phyloP scores from a whole-genome alignment of 805 yeast genomes.

The Naumovozyma dairenensis region DNA sequence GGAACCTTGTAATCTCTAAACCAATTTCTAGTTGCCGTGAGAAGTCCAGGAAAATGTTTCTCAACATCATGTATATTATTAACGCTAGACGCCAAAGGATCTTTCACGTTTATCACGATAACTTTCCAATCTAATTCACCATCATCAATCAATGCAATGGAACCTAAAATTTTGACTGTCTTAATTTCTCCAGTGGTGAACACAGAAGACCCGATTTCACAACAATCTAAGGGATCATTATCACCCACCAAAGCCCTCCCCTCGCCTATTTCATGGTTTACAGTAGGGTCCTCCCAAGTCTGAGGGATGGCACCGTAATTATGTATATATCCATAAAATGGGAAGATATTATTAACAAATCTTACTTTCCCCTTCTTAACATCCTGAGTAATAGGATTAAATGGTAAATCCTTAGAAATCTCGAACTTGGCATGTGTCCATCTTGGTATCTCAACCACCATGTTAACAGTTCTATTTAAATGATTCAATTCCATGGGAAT shows the following conservation, averaged over 20 bases:
- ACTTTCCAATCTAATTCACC: constrained; percentile 97
- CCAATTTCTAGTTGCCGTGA: constrained; percentile 65
- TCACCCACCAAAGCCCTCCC: constrained; percentile 54
- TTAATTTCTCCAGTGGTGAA: constrained; percentile 54
- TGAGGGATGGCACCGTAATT: constrained; percentile 87
- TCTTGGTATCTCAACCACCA: constrained; percentile 70
- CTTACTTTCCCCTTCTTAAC: constrained; percentile 64
- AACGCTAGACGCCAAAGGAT: constrained; percentile 52
- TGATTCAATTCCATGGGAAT: constrained; percentile 43
- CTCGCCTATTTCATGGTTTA: background rate
- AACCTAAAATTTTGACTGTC: constrained; percentile 62
- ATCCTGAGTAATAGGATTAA: constrained; percentile 79
- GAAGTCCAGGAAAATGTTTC: constrained; percentile 55
- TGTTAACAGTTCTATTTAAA: constrained; percentile 37
- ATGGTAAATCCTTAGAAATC: constrained; percentile 44
- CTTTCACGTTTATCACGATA: constrained; percentile 57
- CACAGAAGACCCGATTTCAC: constrained; percentile 70
- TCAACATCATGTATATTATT: constrained; percentile 62
- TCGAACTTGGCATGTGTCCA: constrained; percentile 83
- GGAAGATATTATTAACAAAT: constrained; percentile 70
- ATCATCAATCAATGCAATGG: constrained; percentile 74
- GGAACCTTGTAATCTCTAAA: constrained; percentile 78
- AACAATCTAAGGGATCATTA: constrained; percentile 89
- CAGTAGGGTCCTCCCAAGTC: constrained; percentile 95
- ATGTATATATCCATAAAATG: constrained; percentile 75